Evolutionary conservation across 2,329 filamentous ascomycete species (phyloP), one percentile per base, ranked within the genome.

Genomic region (Akanthomyces lecanii): DNA sequence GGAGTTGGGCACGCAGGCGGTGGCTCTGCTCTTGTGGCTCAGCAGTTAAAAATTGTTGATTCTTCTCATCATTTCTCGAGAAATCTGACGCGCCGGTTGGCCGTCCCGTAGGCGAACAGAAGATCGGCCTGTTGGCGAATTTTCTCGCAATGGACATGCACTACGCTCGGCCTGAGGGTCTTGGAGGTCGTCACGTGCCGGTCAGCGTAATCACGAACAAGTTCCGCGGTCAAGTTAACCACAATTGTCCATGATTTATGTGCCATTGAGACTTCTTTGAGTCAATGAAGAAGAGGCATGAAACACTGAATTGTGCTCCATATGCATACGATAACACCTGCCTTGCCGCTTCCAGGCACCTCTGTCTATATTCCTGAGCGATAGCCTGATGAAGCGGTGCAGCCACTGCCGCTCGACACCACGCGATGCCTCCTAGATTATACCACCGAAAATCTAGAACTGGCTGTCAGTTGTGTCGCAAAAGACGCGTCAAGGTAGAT

Each of bases 401-500:
- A 28, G 28, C 36, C 44, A 28, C 25, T 8, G 54, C 4, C 23
- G 16, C 33, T 28, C 11, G 21, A 16, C 4, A 36, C 2, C 14
- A 2, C 57, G 48, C 45, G 23, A 70, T 70, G 67, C 69, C 70
- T 30, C 66, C 60, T 4, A 62, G 68, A 18, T 62, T 71, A 42
- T 70, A 71, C 61, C 68, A 71, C 62, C 69, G 65, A 28, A 71
- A 76, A 61, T 71, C 70, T n/a, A 71, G 64, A 63, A 71, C 66
- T n/a, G 69, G 70, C n/a, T 71, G 69, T 63, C 62, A 60, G n/a
- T 64, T 67, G 18, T 71, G 69, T 58, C 66, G 69, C 33, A 65
- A 66, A n/a, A 66, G 70, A 30, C 69, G 69, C 30, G 69, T 71
- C 55, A 71, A 71, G 67, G 69, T 70, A 52, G 2, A 50, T 11